Evolutionary conservation across 2,329 filamentous ascomycete species (phyloP).

Genomic region (Aureobasidium melanogenum): DNA sequence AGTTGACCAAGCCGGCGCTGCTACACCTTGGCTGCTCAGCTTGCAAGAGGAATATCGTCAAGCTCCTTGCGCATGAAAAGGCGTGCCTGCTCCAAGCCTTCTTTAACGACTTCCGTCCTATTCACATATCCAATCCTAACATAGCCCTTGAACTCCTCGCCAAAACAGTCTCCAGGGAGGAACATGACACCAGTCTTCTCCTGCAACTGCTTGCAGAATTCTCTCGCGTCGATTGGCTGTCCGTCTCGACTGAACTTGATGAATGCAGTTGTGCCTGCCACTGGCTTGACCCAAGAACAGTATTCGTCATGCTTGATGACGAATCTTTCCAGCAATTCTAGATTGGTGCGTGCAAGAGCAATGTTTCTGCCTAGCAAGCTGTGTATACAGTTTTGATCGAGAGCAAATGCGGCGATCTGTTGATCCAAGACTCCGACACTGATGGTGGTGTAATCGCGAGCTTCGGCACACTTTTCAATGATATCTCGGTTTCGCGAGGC

Average conservation of each 20-base stretch:
- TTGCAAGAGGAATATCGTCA: constrained; percentile 38
- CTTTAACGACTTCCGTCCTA: constrained; percentile 58
- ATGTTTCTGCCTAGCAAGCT: constrained; percentile 55
- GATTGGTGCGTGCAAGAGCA: constrained; percentile 57
- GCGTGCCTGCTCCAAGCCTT: constrained; percentile 50
- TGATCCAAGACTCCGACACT: constrained; percentile 79
- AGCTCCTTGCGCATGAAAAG: constrained; percentile 49
- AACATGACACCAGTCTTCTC: constrained; percentile 64
- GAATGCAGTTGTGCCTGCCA: constrained; percentile 72
- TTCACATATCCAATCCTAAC: constrained; percentile 71
- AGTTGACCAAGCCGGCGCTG: neutral
- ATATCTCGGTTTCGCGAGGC: constrained; percentile 56
- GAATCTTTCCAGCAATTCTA: constrained; percentile 57
- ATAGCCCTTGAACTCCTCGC: constrained; percentile 63
- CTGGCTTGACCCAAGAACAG: constrained; percentile 64
- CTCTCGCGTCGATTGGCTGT: constrained; percentile 59
- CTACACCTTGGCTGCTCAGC: neutral
- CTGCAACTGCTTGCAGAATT: constrained; percentile 60
- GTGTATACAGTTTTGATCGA: constrained; percentile 57
- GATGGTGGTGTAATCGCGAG: constrained; percentile 78
- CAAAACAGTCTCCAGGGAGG: constrained; percentile 66
- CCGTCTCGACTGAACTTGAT: constrained; percentile 57
- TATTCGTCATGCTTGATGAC: constrained; percentile 54
- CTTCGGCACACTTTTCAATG: constrained; percentile 53
- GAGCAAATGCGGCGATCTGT: constrained; percentile 64